Conservation (phyloP, 1,284 basidiomycete species). For the Boletellus sp. region DNA sequence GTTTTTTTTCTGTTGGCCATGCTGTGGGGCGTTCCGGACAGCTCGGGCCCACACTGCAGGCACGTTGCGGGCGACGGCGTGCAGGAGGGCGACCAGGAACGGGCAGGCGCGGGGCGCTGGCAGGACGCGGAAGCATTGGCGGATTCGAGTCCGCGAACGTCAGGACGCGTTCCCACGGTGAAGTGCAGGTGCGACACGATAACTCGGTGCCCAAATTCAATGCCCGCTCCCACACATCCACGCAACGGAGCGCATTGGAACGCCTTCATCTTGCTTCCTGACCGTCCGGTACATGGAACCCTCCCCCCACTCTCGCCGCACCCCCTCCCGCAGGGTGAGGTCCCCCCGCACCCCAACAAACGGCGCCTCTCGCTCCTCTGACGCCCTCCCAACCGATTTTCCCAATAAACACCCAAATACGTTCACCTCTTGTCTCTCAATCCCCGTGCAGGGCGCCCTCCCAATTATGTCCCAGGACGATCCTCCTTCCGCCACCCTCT, state of each 20-base stretch:
- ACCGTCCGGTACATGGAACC: conserved; percentile 7
- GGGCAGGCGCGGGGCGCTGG: conserved; percentile 27
- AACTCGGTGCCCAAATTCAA: conserved; percentile 39
- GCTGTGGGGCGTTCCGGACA: not conserved
- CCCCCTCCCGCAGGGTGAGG: conserved; percentile 31
- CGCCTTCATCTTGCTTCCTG: conserved; percentile 8
- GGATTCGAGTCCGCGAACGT: conserved; percentile 34
- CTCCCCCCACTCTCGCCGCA: conserved; percentile 17
- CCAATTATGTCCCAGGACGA: conserved; percentile 37
- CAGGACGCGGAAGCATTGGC: conserved; percentile 32
- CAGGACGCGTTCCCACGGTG: conserved; percentile 27
- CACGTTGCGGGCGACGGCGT: conserved; percentile 11
- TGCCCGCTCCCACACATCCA: conserved; percentile 39
- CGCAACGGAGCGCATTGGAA: conserved; percentile 18
- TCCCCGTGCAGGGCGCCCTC: conserved; percentile 48
- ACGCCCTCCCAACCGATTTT: conserved; percentile 36
- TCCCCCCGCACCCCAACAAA: conserved; percentile 29
- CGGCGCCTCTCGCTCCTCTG: conserved; percentile 22
- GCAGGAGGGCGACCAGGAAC: conserved; percentile 10
- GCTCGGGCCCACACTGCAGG: not conserved
- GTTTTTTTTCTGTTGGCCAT: not conserved
- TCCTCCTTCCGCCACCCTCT: conserved; percentile 16
- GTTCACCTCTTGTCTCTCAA: conserved; percentile 50
- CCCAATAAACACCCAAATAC: conserved; percentile 38
- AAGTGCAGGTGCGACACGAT: conserved; percentile 36